Base-by-base conservation (phyloP, 805 yeast species). In the Candida koratica region DNA sequence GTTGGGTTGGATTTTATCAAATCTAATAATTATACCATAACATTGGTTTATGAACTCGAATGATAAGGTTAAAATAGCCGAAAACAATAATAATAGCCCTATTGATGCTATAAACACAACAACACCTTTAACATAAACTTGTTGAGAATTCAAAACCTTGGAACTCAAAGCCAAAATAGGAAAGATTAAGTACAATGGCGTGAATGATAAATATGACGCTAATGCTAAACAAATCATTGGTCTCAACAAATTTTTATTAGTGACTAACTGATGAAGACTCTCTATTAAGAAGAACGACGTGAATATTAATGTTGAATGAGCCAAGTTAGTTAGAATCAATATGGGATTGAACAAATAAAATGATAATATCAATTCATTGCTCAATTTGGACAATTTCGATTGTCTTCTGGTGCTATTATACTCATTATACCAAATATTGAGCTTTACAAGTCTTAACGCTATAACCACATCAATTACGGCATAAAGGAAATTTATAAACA, bases 271-370 rank as follows among this genome's bases (percentile, higher is more conserved):
- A 64, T 64, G 28, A 74, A 60, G 5, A 73, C 60, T 19, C 62
- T 64, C 67, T 3, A 77, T 55, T 1, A 86, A 49, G 22, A 77
- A 60, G n/a, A 79, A 58, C 53, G 82, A 78, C 6, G 81, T 65
- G 51, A 90, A 70, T 1, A 73, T 48, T 14, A 70, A 61, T 0
- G 95, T 76, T 0, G 95, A 82, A 47, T 79, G 78, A 4, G 93
- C 71, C 32, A 84, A 63, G 28, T 79, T 72, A 8, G 89, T 72
- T 34, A 86, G 56, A 2, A 88, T 56, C n/a, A 79, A 62, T 48
- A 89, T 64, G 6, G 98, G 98, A 53, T 88, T 93, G 51, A 87
- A 71, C 19, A 83, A 68, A 55, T 83, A 90, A 34, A 81, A 67
- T 10, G 81, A 61, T 1, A 82, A 80, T 11, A 80, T 69, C 22